Evolutionary conservation across 176 grass and related monocot species (phyloP), one percentile per base, ranked within the genome.

Genomic region (Aegilops longissima): DNA sequence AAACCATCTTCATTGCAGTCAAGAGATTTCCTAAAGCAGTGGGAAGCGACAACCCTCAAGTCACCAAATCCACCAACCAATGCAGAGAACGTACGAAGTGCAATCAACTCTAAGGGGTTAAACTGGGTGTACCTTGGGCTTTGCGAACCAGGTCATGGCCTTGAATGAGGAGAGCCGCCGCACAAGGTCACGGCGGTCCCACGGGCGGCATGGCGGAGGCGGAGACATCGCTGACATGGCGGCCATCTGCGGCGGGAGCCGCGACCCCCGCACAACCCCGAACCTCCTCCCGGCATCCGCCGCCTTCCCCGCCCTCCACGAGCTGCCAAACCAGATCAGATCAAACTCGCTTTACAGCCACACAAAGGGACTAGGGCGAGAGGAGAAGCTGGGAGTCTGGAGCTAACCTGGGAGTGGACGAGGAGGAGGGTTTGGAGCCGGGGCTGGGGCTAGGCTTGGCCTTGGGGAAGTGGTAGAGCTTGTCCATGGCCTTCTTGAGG

Each of bases 121-220:
- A 63, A 73, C 12, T 25, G 36, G 8, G 82, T 74, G 21, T 89
- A 99, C 96, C 93, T 98, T 96, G 61, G 97, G 97, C 76, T 99
- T 99, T 73, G 90, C 97, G 56, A 99, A 99, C 97, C 94, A 99
- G 76, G 97, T 99, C 97, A 99, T 99, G 80, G 97, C 97, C 86
- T 99, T 99, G 94, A 99, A 99, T 1, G 97, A 85, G 35, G 87
- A 68, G 29, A 99, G 85, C 16, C 94, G 85, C 20, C 93, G 90
- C 80, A 94, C 88, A 25, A 99, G 92, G 78, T 99, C 94, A 35
- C 72, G 84, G 7, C 97, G 94, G 87, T 99, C 90, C 97, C 97
- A 99, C 3, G 97, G 94, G 29, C 97, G 89, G 85, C 97, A 99
- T 17, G 92, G 80, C 58, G 90, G 94, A 4, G 87, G 86, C 5